Conservation (phyloP, 106 monocot species). For the Allium sativum region DNA sequence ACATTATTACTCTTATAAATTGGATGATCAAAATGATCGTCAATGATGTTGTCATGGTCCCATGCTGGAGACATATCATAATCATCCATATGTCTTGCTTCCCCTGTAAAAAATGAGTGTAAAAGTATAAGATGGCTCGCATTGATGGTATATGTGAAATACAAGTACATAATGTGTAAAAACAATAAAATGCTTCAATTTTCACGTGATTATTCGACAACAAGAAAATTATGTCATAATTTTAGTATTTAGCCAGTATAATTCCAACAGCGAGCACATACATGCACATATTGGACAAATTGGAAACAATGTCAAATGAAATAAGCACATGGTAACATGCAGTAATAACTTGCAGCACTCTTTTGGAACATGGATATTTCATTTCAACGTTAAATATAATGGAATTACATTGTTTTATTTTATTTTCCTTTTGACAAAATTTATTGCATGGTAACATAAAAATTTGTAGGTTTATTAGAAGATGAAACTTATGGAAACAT, state of each 20-base stretch:
- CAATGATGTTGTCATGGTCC: conserved; percentile 25
- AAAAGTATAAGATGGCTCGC: no score
- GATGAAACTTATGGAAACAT: background rate
- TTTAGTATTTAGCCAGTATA: background rate
- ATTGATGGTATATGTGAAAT: no score
- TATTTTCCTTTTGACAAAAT: background rate
- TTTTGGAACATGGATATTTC: no score
- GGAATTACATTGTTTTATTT: background rate
- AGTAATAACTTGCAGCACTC: no score
- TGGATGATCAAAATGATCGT: conserved; percentile 36
- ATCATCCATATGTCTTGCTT: conserved; percentile 10
- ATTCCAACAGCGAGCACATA: background rate
- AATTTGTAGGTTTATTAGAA: background rate
- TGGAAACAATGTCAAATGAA: no score
- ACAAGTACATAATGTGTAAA: background rate
- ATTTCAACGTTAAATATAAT: background rate
- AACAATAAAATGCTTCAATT: background rate
- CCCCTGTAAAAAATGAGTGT: conserved; percentile 15
- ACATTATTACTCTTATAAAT: conserved; percentile 15
- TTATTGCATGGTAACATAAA: background rate
- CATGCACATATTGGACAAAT: no score
- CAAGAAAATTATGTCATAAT: background rate
- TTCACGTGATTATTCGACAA: background rate
- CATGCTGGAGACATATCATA: conserved; percentile 18
- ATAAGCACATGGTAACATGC: no score